Percentiles rank a stretch among this genome's conserved stretches.
These are phyloP conservation scores for Wickerhamiella dianesei DNA, from an alignment of 805 yeast genomes.

Conservation along the genomic window DNA sequence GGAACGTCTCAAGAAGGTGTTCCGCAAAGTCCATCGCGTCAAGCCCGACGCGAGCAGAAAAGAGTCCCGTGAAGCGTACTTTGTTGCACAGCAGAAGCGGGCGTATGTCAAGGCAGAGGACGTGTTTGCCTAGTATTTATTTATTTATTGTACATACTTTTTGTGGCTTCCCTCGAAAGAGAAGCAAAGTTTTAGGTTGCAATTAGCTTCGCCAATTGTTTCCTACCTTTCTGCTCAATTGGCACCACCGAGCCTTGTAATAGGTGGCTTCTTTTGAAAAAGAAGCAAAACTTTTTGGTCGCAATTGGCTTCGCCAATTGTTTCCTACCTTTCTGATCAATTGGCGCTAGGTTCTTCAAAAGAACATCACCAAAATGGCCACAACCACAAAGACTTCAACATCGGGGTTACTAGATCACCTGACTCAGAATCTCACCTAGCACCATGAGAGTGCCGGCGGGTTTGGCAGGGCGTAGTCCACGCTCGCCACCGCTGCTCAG, in stretches of 20 bases:
- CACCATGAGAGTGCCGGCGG: background rate
- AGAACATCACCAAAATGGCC: too few species aligned
- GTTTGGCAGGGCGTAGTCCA: background rate
- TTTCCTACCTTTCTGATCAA: too few species aligned
- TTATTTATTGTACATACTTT: background rate
- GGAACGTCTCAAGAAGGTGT: slow-evolving; percentile 40
- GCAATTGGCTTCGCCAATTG: too few species aligned
- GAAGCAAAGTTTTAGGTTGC: too few species aligned
- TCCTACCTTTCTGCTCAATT: too few species aligned
- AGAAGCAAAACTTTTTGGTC: too few species aligned
- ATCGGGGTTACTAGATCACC: background rate
- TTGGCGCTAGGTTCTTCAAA: too few species aligned
- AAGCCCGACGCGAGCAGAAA: slow-evolving; percentile 74
- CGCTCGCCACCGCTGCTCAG: background rate
- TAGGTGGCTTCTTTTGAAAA: too few species aligned
- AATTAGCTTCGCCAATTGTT: too few species aligned
- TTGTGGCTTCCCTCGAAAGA: too few species aligned
- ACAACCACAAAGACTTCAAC: too few species aligned
- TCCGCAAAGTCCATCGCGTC: slow-evolving; percentile 47
- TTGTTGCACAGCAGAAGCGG: slow-evolving; percentile 46
- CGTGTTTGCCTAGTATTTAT: background rate
- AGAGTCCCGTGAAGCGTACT: slow-evolving; percentile 73
- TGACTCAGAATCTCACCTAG: background rate
- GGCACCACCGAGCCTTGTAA: too few species aligned
- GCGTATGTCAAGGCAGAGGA: background rate